Base-by-base conservation (phyloP, 768 basidiomycete species). In the Tricholoma bakamatsutake region DNA sequence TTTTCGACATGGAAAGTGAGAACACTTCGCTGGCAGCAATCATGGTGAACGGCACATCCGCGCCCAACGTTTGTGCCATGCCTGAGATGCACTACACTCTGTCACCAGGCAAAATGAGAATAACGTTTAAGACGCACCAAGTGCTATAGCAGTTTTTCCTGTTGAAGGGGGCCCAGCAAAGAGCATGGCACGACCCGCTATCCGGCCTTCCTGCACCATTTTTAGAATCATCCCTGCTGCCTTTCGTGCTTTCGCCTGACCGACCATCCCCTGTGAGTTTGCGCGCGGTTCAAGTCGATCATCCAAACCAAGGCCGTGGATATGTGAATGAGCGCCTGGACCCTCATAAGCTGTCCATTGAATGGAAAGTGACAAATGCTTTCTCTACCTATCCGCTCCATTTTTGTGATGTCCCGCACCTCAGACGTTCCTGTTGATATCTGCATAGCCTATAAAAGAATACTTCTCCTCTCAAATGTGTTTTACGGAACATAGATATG, bases 1-100 rank as follows among this genome's bases (percentile, higher is more conserved):
- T 99, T 74, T 98, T 98, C 28, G 90, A 94, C 92, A 98, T 97
- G 64, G 94, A 93, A 34, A 97, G 79, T 43, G 95, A 98, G 76
- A 96, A 98, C 57, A 99, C 95, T 71, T 99, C 97, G 75, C 92
- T 94, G 18, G 88, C 97, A 13, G 94, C 92, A 65, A 99, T 93
- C 85, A 93, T 94, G 6, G 94, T 98, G 70, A 98, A 99, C 0
- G 97, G 97, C 1, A 98, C 96, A 64, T 98, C 97, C 9, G 87
- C 64, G 0, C 97, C 97, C 18, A 99, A 76, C 2, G 87, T 92
- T 70, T 98, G 95, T 5, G 97, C 93, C 95, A 98, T 97, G 53
- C 91, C 95, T 93, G 54, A 15, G 28, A n/a, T 59, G 54, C 10
- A 40, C 31, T 42, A 28, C 10, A 40, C 31, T 42, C 24, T 12